phyloP scores from a whole-genome alignment of 768 basidiomycete species.

The Cubamyces sp. region DNA sequence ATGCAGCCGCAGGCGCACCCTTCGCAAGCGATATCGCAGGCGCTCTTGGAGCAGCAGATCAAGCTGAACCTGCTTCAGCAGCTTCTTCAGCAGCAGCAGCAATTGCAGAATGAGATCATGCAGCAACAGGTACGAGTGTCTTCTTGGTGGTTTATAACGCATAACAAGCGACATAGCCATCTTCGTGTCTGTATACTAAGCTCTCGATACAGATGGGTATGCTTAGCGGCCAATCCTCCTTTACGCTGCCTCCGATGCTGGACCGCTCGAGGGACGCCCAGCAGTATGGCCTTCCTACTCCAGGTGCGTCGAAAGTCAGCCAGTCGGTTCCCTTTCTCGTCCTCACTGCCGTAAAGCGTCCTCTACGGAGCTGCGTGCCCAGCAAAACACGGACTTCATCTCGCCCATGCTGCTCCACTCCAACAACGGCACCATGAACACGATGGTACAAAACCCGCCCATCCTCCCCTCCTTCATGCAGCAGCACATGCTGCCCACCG shows the following conservation, averaged over 20 bases:
- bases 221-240: constrained; percentile 41
- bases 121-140: constrained; percentile 75
- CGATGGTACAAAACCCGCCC: constrained; percentile 25
- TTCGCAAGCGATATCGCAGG: constrained; percentile 44
- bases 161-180: background rate
- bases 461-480: constrained; percentile 32
- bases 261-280: constrained; percentile 34
- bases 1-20: constrained; percentile 30
- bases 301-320: constrained; percentile 49
- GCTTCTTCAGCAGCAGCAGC: constrained; percentile 74
- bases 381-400: constrained; percentile 59
- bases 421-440: constrained; percentile 31
- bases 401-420: constrained; percentile 63
- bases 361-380: constrained; percentile 69
- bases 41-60: constrained; percentile 75
- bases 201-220: constrained; percentile 33
- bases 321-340: constrained; percentile 12
- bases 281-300: constrained; percentile 64
- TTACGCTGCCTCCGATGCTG: constrained; percentile 34
- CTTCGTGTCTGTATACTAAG: background rate
- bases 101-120: constrained; percentile 83
- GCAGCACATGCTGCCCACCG: constrained; percentile 32
- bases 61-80: constrained; percentile 78
- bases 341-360: constrained; percentile 45
- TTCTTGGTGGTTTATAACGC: background rate